Evolutionary conservation across 495 filamentous ascomycete species (phyloP).

Genomic region (Aspergillus affinis): DNA sequence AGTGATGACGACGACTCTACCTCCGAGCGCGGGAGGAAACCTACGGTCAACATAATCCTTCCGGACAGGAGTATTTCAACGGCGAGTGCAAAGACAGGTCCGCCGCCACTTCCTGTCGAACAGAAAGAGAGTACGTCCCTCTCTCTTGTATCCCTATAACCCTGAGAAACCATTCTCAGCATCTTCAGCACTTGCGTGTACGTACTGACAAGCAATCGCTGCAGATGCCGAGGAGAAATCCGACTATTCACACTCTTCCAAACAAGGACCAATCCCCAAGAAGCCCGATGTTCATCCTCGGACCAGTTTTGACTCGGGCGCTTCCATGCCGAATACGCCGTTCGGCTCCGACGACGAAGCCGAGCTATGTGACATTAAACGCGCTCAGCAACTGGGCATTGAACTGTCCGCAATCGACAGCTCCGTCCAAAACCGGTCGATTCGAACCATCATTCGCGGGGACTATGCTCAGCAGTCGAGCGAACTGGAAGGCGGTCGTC

Average conservation of each 20-base stretch:
- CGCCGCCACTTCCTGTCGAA: background rate
- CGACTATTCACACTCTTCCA: conserved; percentile 19
- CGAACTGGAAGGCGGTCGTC: conserved; percentile 69
- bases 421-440: conserved; percentile 74
- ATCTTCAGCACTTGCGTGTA: background rate
- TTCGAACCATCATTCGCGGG: conserved; percentile 86
- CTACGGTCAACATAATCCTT: background rate
- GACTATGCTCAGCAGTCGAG: conserved; percentile 72
- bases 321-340: conserved; percentile 71
- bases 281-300: conserved; percentile 75
- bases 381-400: conserved; percentile 80
- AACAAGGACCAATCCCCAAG: conserved; percentile 34
- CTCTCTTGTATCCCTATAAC: background rate
- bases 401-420: conserved; percentile 72
- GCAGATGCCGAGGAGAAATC: conserved; percentile 5
- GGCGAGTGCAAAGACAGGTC: background rate
- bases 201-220: background rate
- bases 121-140: conserved; percentile 65
- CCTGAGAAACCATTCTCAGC: no score
- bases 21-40: conserved; percentile 23
- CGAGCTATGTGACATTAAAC: conserved; percentile 77
- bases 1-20: conserved; percentile 44
- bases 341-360: conserved; percentile 84
- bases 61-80: background rate
- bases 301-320: conserved; percentile 72